Base-by-base conservation (phyloP, 768 basidiomycete species). In the Kwoniella newhampshirensis region DNA sequence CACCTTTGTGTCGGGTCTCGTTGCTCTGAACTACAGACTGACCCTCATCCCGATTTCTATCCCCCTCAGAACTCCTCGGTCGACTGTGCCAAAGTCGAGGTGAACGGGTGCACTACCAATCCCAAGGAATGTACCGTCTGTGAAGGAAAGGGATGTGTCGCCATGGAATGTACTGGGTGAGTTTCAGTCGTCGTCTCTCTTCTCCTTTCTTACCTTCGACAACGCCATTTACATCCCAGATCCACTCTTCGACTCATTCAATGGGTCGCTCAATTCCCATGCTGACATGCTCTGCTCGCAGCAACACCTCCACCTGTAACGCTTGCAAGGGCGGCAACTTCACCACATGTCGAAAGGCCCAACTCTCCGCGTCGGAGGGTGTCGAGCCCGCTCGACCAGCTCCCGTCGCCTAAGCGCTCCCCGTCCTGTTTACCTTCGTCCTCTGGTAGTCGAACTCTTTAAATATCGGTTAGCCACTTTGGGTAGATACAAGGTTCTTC, bases 91-190 rank as follows among this genome's bases (percentile, higher is more conserved):
- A 68, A 68, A 40, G 59, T 59, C 25, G 64, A 60, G 48, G 70
- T 71, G 20, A 47, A 62, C 12, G 70, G 70, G 27, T 71, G 70
- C 44, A 53, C 64, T 12, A 61, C 70, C 59, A 66, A 68, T 61
- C 64, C 70, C 8, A 47, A 48, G 25, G 30, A 46, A n/a, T 71
- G 70, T 51, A 45, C 46, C 8, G 70, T 67, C 17, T 71, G 70
- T 48, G 56, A 68, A 41, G 70, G 67, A 40, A 52, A 50, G 9
- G 70, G 67, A 27, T 71, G 70, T 51, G 62, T 68, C 15, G 67
- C 70, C 23, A 64, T 41, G 44, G 66, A 58, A 47, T 71, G 70
- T 42, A 71, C 70, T 5, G 70, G 70, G 70, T 71, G 37, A 64
- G 70, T 64, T 28, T 15, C 9, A 46, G 17, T n/a, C 41, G 41